Percentiles rank a stretch among this genome's conserved stretches.
phyloP scores from a whole-genome alignment of 202 grass and related monocot species.

The Cymbopogon flexuosus region DNA sequence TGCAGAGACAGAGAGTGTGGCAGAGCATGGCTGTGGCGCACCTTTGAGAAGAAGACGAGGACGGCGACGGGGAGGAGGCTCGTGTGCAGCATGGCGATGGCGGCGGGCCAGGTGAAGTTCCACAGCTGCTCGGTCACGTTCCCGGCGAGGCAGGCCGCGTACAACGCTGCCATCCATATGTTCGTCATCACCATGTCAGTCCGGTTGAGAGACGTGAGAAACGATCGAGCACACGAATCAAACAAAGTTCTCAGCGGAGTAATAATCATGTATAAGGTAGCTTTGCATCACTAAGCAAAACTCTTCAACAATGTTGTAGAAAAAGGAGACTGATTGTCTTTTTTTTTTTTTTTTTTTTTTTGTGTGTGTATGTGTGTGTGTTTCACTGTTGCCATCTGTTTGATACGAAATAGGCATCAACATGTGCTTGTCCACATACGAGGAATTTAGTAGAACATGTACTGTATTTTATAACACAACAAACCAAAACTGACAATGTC shows the following conservation, averaged over 20 bases:
- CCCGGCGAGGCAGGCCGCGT: constrained; percentile 40
- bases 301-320: not conserved
- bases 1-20: too few relatives aligned
- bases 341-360: too few relatives aligned
- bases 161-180: constrained; percentile 8
- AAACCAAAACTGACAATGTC: too few relatives aligned
- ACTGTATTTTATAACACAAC: too few relatives aligned
- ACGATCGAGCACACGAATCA: too few relatives aligned
- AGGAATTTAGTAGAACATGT: too few relatives aligned
- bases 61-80: constrained; percentile 51
- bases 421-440: too few relatives aligned
- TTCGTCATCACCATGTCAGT: too few relatives aligned
- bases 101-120: constrained; percentile 60
- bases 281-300: not conserved
- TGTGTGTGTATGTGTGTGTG: too few relatives aligned
- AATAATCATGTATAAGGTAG: not conserved
- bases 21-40: not conserved
- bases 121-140: constrained; percentile 57
- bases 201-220: too few relatives aligned
- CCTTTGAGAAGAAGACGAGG: constrained; percentile 61
- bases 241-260: not conserved
- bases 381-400: too few relatives aligned
- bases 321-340: not conserved
- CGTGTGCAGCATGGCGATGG: constrained; percentile 48
- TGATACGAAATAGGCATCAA: too few relatives aligned